phyloP scores from a whole-genome alignment of 78 protist genomes.

The Polysphondylium violaceum region DNA sequence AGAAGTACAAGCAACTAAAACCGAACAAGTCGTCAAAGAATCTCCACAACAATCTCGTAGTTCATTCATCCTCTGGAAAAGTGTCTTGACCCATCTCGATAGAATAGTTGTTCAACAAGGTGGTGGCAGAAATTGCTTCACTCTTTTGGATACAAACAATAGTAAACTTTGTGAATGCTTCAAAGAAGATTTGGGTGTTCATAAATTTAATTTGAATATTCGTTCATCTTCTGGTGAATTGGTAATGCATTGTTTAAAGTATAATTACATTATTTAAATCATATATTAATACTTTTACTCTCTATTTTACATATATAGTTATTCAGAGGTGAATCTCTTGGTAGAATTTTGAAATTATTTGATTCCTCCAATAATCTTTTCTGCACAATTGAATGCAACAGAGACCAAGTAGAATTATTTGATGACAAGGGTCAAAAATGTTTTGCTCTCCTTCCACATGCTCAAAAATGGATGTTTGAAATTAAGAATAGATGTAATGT shows the following conservation, averaged over 20 bases:
- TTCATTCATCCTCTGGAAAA: neutral
- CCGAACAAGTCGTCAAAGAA: neutral
- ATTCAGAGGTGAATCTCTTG: slow-evolving; percentile 57
- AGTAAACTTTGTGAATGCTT: slow-evolving; percentile 34
- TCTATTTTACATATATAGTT: neutral
- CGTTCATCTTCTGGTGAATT: slow-evolving; percentile 48
- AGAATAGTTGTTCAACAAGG: slow-evolving; percentile 33
- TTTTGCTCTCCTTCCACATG: slow-evolving; percentile 45
- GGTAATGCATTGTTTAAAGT: too few species aligned
- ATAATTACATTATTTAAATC: neutral
- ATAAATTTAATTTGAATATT: slow-evolving; percentile 38
- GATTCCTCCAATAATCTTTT: slow-evolving; percentile 13
- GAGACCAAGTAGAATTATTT: slow-evolving; percentile 46
- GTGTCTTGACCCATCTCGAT: neutral
- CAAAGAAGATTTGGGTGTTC: slow-evolving; percentile 59
- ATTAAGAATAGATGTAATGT: slow-evolving; percentile 38
- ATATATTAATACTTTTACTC: neutral
- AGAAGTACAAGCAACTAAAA: neutral
- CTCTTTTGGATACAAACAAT: slow-evolving; percentile 1
- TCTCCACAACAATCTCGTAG: slow-evolving; percentile 4
- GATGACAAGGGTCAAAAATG: slow-evolving; percentile 11
- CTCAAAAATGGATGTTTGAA: slow-evolving; percentile 68
- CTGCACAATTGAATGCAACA: slow-evolving; percentile 43
- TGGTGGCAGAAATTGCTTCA: slow-evolving; percentile 56
- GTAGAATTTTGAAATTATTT: slow-evolving; percentile 16